These are phyloP conservation scores for Gossypium mustelinum DNA, from an alignment of 345 rosid genomes.

Conservation along the genomic window DNA sequence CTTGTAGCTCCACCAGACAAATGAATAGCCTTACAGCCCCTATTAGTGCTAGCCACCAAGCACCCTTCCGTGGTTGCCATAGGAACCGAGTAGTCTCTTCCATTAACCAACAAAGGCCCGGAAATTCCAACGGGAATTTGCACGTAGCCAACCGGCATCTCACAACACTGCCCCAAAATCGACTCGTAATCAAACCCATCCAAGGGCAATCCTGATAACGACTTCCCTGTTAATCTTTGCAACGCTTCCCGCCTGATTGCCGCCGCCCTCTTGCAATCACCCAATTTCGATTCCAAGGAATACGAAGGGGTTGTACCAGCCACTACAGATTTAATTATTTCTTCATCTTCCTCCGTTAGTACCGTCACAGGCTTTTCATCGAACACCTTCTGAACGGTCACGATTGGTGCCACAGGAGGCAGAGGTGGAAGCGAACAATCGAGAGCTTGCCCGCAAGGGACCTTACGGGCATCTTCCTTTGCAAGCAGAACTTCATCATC, in stretches of 20 bases:
- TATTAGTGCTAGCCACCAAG: slow-evolving; percentile 67
- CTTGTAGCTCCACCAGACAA: slow-evolving; percentile 58
- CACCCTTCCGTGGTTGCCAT: slow-evolving; percentile 83
- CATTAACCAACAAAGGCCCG: slow-evolving; percentile 59
- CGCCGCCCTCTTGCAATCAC: slow-evolving; percentile 61
- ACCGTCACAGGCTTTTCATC: slow-evolving; percentile 18
- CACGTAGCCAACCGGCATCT: slow-evolving; percentile 71
- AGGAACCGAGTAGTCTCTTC: slow-evolving; percentile 53
- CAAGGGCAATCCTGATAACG: slow-evolving; percentile 52
- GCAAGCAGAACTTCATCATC: slow-evolving; percentile 25
- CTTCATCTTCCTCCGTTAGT: slow-evolving; percentile 49
- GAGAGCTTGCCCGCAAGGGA: slow-evolving; percentile 52
- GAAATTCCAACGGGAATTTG: slow-evolving; percentile 71
- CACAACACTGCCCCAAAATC: slow-evolving; percentile 73
- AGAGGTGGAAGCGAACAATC: slow-evolving; percentile 26
- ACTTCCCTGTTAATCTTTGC: slow-evolving; percentile 50
- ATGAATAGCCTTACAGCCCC: slow-evolving; percentile 74
- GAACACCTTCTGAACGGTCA: background rate
- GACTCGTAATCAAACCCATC: slow-evolving; percentile 65
- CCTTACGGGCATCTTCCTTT: slow-evolving; percentile 33
- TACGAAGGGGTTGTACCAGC: slow-evolving; percentile 50
- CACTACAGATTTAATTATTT: slow-evolving; percentile 42
- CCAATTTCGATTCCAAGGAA: slow-evolving; percentile 54
- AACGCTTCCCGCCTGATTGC: slow-evolving; percentile 53
- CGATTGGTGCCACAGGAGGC: slow-evolving; percentile 10